Percentiles rank a stretch among this genome's conserved stretches.
Conservation (phyloP, 176 grass and related monocot genomes). For the Poa pratensis region DNA sequence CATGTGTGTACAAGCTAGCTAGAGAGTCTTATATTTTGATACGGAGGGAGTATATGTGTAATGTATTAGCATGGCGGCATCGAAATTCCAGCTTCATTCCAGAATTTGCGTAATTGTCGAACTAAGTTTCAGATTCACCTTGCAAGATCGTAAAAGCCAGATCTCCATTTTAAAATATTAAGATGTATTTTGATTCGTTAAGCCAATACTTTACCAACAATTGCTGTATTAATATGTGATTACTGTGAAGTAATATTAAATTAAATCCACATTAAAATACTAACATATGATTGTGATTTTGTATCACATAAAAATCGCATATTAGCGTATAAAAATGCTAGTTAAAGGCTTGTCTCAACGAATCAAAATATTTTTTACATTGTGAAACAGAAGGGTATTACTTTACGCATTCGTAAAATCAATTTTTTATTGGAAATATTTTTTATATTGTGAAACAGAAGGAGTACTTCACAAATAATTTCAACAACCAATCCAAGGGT, state of each 20-base stretch:
- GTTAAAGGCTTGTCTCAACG: not conserved
- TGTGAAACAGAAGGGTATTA: not conserved
- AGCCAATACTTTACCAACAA: not conserved
- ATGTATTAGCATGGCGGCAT: not conserved
- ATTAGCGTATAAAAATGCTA: not conserved
- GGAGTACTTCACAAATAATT: no score
- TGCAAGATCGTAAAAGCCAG: not conserved
- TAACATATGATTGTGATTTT: not conserved
- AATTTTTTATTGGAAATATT: no score
- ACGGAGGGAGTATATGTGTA: not conserved
- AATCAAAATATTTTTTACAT: not conserved
- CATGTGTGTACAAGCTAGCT: no score
- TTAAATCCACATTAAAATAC: not conserved
- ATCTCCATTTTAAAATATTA: not conserved
- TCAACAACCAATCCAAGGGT: no score
- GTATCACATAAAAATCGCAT: not conserved
- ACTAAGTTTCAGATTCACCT: not conserved
- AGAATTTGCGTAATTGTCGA: not conserved
- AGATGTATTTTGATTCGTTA: not conserved
- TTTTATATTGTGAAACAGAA: no score
- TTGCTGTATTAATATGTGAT: not conserved
- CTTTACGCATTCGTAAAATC: not conserved
- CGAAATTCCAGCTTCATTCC: not conserved
- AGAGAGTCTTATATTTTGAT: no score
- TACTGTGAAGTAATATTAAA: not conserved